Conservation (phyloP, 805 yeast species). For the Metschnikowia hibisci region DNA sequence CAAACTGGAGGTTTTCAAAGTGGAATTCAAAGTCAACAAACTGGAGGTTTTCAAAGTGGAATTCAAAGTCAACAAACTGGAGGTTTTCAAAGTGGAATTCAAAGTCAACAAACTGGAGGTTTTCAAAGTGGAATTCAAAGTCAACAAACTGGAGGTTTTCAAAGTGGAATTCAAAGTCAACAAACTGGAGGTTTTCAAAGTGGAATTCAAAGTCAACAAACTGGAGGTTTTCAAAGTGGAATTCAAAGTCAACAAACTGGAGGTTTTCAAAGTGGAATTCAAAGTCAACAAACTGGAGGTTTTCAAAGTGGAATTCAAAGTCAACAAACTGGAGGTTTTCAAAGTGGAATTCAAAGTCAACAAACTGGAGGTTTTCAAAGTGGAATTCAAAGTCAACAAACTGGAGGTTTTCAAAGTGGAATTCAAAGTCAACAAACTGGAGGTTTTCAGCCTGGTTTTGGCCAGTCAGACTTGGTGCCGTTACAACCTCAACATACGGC, state of each 20-base stretch:
- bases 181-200: conserved; percentile 16
- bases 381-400: conserved; percentile 9
- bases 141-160: conserved; percentile 11
- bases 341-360: conserved; percentile 14
- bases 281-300: too few species aligned
- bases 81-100: conserved; percentile 8
- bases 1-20: not conserved
- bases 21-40: conserved; percentile 28
- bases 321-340: conserved; percentile 14
- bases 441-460: conserved; percentile 9
- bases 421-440: conserved; percentile 40
- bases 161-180: conserved; percentile 12
- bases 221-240: not conserved
- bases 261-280: too few species aligned
- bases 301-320: too few species aligned
- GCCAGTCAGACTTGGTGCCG: conserved; percentile 26
- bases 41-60: conserved; percentile 36
- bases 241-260: too few species aligned
- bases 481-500: conserved; percentile 71
- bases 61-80: conserved; percentile 48
- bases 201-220: conserved; percentile 8
- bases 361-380: conserved; percentile 17
- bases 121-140: not conserved
- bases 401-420: not conserved
- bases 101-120: too few species aligned